Evolutionary conservation across 2,329 filamentous ascomycete genomes (phyloP).

Genomic region (Ophiostoma populinum): DNA sequence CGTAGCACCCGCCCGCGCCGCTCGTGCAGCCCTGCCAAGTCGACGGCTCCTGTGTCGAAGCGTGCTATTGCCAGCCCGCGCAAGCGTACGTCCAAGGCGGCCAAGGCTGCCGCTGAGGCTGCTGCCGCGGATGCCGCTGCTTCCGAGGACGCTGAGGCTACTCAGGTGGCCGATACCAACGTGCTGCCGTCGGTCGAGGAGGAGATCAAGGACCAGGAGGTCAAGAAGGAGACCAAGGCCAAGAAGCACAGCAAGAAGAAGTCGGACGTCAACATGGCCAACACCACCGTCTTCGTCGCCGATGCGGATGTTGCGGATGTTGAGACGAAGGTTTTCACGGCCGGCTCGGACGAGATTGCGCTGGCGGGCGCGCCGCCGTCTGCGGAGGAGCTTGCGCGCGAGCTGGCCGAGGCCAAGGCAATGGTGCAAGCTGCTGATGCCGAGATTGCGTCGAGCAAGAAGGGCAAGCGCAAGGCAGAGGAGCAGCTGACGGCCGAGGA

Average conservation of each 20-base stretch:
- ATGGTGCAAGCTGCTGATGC: conserved; percentile 55
- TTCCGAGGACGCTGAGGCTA: conserved; percentile 22
- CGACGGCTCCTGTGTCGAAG: too few species aligned
- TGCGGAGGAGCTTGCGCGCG: conserved; percentile 60
- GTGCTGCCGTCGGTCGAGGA: conserved; percentile 35
- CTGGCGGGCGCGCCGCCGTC: conserved; percentile 48
- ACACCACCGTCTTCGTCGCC: conserved; percentile 32
- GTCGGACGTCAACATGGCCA: conserved; percentile 29
- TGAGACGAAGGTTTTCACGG: conserved; percentile 5
- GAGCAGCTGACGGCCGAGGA: conserved; percentile 55
- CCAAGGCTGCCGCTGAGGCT: conserved; percentile 9
- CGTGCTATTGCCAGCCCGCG: conserved; percentile 31
- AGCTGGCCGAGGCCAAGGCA: conserved; percentile 72
- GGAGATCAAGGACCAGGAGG: conserved; percentile 17
- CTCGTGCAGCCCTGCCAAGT: conserved; percentile 40
- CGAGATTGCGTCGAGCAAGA: conserved; percentile 22
- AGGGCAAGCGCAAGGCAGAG: conserved; percentile 56
- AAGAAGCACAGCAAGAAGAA: conserved; percentile 7
- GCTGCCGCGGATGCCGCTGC: conserved; percentile 5
- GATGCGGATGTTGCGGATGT: conserved; percentile 31
- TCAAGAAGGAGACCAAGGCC: conserved; percentile 4
- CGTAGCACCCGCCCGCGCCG: conserved; percentile 33
- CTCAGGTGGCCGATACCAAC: conserved; percentile 11
- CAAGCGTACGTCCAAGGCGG: conserved; percentile 31
- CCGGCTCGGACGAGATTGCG: conserved; percentile 49